phyloP scores from a whole-genome alignment of 2,329 filamentous ascomycete genomes.

The Grosmannia clavigera region DNA sequence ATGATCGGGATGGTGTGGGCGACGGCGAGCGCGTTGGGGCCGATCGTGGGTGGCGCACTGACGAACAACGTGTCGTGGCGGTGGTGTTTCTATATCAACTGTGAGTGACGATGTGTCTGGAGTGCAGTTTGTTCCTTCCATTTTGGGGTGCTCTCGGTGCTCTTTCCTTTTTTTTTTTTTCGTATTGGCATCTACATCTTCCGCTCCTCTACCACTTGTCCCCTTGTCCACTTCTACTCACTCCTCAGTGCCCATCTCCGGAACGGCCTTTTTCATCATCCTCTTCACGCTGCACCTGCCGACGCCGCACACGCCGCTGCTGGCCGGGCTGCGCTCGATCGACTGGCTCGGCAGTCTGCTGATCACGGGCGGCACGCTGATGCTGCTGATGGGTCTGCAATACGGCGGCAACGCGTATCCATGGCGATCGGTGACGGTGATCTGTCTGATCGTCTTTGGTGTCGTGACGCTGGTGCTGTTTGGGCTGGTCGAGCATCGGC shows the following conservation, averaged over 20 bases:
- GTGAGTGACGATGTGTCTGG: slow-evolving; percentile 1
- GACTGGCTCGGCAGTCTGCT: slow-evolving; percentile 36
- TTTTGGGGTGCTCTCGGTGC: not conserved
- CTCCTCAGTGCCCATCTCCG: slow-evolving; percentile 17
- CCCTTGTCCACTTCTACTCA: not conserved
- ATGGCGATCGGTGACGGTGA: slow-evolving; percentile 48
- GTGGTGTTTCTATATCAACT: slow-evolving; percentile 59
- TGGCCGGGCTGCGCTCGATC: slow-evolving; percentile 49
- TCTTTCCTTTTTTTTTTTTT: not conserved
- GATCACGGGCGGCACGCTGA: slow-evolving; percentile 52
- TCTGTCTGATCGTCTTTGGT: slow-evolving; percentile 52
- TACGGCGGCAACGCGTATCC: slow-evolving; percentile 46
- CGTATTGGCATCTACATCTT: not conserved
- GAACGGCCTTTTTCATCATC: slow-evolving; percentile 32
- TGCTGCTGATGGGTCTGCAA: slow-evolving; percentile 59
- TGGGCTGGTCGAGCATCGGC: slow-evolving; percentile 47
- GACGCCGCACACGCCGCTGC: slow-evolving; percentile 50
- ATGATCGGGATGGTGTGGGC: slow-evolving; percentile 14
- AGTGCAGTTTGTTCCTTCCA: not conserved
- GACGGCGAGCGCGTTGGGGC: slow-evolving; percentile 10
- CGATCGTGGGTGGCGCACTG: slow-evolving; percentile 12
- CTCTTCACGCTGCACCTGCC: slow-evolving; percentile 54
- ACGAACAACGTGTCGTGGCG: slow-evolving; percentile 36
- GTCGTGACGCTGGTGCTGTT: slow-evolving; percentile 35
- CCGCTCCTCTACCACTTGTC: no score